Evolutionary conservation across 129 eudicot species (phyloP).

Genomic region (Tagetes erecta): DNA sequence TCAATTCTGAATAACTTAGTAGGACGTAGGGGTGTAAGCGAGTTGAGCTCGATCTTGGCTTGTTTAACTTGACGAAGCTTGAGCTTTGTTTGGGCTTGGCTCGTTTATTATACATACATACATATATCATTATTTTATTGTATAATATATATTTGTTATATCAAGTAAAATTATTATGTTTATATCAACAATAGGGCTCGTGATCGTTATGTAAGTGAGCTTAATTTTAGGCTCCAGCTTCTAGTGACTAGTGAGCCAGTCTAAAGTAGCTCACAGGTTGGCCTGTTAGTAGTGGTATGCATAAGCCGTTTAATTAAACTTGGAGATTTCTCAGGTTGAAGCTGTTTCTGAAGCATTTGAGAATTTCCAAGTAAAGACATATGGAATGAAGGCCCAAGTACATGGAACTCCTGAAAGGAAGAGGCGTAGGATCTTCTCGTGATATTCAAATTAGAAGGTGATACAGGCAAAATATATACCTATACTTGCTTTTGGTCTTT

Average conservation of each 20-base stretch:
- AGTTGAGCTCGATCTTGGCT: neutral
- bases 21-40: neutral
- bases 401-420: constrained; percentile 90
- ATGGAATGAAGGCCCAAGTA: constrained; percentile 73
- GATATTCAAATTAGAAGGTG: constrained; percentile 24
- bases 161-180: too few species aligned
- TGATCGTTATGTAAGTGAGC: neutral
- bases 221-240: neutral
- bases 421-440: constrained; percentile 36
- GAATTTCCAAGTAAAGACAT: constrained; percentile 68
- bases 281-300: neutral
- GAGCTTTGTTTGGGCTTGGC: neutral
- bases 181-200: too few species aligned
- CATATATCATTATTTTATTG: too few species aligned
- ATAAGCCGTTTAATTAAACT: neutral
- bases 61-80: neutral
- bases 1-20: neutral
- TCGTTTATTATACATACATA: neutral
- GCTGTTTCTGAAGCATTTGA: constrained; percentile 87
- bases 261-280: neutral
- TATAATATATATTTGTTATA: too few species aligned
- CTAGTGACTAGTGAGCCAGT: neutral
- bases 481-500: constrained; percentile 24
- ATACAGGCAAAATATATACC: constrained; percentile 26
- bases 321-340: constrained; percentile 46